phyloP scores from a whole-genome alignment of 2,329 filamentous ascomycete species.

The Colletotrichum coccodes region DNA sequence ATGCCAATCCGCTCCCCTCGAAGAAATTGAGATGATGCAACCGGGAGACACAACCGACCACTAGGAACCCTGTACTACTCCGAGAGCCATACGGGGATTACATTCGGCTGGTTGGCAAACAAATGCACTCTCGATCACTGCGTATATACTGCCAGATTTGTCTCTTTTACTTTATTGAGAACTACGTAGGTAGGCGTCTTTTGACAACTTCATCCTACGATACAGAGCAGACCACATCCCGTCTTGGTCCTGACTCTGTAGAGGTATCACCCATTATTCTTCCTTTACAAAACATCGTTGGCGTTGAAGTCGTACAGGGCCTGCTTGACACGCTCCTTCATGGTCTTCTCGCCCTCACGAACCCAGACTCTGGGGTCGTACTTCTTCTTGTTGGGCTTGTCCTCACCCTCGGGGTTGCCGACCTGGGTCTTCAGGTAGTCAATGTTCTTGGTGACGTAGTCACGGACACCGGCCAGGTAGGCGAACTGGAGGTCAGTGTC shows the following conservation, averaged over 20 bases:
- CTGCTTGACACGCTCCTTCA: slow-evolving; percentile 82
- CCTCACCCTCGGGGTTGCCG: slow-evolving; percentile 93
- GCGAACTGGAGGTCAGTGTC: slow-evolving; percentile 98
- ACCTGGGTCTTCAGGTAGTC: slow-evolving; percentile 87
- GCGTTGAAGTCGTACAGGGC: slow-evolving; percentile 95
- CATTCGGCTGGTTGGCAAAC: background rate
- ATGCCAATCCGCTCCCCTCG: too few species aligned
- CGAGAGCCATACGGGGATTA: too few species aligned
- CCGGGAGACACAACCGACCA: too few species aligned
- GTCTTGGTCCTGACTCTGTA: slow-evolving; percentile 16
- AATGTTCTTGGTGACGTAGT: slow-evolving; percentile 94
- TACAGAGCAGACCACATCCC: slow-evolving; percentile 19
- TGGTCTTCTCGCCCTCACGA: slow-evolving; percentile 96
- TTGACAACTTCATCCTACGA: slow-evolving; percentile 16
- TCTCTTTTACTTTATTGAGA: slow-evolving; percentile 27
- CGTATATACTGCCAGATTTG: background rate
- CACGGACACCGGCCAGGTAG: slow-evolving; percentile 91
- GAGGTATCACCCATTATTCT: slow-evolving; percentile 32
- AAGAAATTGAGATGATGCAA: too few species aligned
- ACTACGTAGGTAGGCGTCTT: slow-evolving; percentile 25
- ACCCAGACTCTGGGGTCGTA: slow-evolving; percentile 92
- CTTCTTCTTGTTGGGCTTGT: slow-evolving; percentile 99
- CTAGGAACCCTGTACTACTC: background rate
- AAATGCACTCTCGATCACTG: background rate
- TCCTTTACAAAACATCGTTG: slow-evolving; percentile 76